Conservation (phyloP, 2,329 filamentous ascomycete species). For the Pseudocercospora macadamiae region DNA sequence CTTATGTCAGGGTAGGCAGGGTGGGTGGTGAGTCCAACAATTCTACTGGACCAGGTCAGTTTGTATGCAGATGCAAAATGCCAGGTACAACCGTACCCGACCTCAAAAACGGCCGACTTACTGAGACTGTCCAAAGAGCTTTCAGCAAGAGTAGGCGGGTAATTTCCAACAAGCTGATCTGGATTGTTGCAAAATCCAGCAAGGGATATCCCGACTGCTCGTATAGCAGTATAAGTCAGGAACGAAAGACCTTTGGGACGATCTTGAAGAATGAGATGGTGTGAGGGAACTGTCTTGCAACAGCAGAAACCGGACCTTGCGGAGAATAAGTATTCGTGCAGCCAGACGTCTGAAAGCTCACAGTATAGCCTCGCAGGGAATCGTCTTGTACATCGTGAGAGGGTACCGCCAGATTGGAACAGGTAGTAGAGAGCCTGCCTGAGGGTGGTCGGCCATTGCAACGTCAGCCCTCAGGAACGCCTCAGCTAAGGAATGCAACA, state of each 20-base stretch:
- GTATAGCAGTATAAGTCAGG: slow-evolving; percentile 19
- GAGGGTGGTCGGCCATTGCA: slow-evolving; percentile 27
- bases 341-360: slow-evolving; percentile 20
- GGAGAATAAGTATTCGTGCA: slow-evolving; percentile 36
- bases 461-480: slow-evolving; percentile 32
- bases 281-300: slow-evolving; percentile 26
- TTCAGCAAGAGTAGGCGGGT: slow-evolving; percentile 28
- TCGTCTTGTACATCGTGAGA: slow-evolving; percentile 30
- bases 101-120: slow-evolving; percentile 15
- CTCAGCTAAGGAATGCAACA: slow-evolving; percentile 37
- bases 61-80: slow-evolving; percentile 32
- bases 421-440: slow-evolving; percentile 19
- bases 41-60: slow-evolving; percentile 31
- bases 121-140: slow-evolving; percentile 19
- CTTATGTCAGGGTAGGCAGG: slow-evolving; percentile 30
- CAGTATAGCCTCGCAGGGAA: slow-evolving; percentile 29
- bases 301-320: slow-evolving; percentile 28
- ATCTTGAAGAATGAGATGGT: slow-evolving; percentile 27
- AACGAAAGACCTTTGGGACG: slow-evolving; percentile 18
- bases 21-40: slow-evolving; percentile 30
- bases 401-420: slow-evolving; percentile 28
- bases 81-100: slow-evolving; percentile 35
- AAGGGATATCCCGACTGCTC: slow-evolving; percentile 29
- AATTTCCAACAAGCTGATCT: slow-evolving; percentile 31
- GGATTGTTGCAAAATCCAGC: slow-evolving; percentile 35